These are phyloP conservation scores for Cafeteria roenbergensis DNA, from an alignment of 108 stramenopile species.

Conservation along the genomic window DNA sequence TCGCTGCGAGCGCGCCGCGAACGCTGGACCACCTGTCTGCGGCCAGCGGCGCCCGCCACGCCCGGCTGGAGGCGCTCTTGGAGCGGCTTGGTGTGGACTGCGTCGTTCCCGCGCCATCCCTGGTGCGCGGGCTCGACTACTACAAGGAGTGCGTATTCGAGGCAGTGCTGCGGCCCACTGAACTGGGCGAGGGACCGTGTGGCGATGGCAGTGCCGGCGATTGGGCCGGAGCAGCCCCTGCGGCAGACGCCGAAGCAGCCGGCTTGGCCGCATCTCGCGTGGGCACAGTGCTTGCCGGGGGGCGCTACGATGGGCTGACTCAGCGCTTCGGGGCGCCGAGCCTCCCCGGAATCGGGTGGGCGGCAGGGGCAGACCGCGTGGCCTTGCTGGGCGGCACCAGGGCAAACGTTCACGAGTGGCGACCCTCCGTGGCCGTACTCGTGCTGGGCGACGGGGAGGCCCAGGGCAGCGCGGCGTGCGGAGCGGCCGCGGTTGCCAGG, in stretches of 20 bases:
- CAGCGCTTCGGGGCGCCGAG: neutral
- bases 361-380: slow-evolving; percentile 6
- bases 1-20: neutral
- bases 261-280: neutral
- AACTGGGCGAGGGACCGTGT: too few relatives aligned
- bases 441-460: too few relatives aligned
- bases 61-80: neutral
- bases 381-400: slow-evolving; percentile 2
- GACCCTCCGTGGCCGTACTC: too few relatives aligned
- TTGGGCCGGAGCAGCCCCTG: too few relatives aligned
- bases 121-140: slow-evolving; percentile 13
- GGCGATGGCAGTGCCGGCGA: too few relatives aligned
- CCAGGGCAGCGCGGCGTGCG: too few relatives aligned
- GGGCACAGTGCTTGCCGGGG: slow-evolving; percentile 2
- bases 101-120: slow-evolving; percentile 1
- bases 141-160: slow-evolving; percentile 9
- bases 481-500: too few relatives aligned
- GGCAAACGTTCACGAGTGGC: too few relatives aligned
- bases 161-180: neutral
- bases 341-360: slow-evolving; percentile 9
- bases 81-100: neutral
- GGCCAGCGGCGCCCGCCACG: neutral
- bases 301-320: slow-evolving; percentile 10
- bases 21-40: neutral
- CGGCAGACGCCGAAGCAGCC: too few relatives aligned